Evolutionary conservation across 805 yeast species (phyloP).

Genomic region (Wickerhamomyces pijperi): DNA sequence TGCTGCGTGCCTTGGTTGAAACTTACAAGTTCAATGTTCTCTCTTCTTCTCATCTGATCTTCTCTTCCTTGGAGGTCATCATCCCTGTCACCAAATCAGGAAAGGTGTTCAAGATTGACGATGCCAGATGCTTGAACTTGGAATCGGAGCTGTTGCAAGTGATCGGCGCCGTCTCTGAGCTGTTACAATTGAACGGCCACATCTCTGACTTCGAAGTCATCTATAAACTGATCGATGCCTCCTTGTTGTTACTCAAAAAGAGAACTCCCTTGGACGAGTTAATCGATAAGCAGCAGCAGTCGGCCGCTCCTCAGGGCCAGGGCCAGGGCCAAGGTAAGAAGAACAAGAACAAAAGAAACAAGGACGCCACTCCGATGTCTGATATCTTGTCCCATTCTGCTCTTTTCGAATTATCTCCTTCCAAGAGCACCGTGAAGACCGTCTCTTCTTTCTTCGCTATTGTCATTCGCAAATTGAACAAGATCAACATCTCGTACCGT

Average conservation of each 20-base stretch:
- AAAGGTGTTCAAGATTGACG: constrained; percentile 30
- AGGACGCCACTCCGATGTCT: constrained; percentile 40
- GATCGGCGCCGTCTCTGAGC: constrained; percentile 18
- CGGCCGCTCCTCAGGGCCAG: neutral
- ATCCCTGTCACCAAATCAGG: constrained; percentile 33
- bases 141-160: constrained; percentile 23
- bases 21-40: constrained; percentile 24
- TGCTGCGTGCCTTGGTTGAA: constrained; percentile 23
- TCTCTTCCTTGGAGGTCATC: constrained; percentile 44
- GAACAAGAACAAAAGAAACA: constrained; percentile 30
- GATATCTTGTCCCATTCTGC: constrained; percentile 60
- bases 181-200: constrained; percentile 25
- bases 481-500: constrained; percentile 53
- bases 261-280: constrained; percentile 20
- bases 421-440: constrained; percentile 22
- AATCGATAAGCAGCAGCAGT: constrained; percentile 14
- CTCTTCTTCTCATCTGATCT: constrained; percentile 38
- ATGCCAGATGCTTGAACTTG: constrained; percentile 20
- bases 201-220: constrained; percentile 39
- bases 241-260: constrained; percentile 30
- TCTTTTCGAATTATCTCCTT: constrained; percentile 34
- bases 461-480: constrained; percentile 33
- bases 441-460: constrained; percentile 33
- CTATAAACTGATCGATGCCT: constrained; percentile 46
- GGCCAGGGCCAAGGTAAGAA: constrained; percentile 7